phyloP scores from a whole-genome alignment of 371 early-diverging fungal genomes.

The Blastocladiella emersonii region DNA sequence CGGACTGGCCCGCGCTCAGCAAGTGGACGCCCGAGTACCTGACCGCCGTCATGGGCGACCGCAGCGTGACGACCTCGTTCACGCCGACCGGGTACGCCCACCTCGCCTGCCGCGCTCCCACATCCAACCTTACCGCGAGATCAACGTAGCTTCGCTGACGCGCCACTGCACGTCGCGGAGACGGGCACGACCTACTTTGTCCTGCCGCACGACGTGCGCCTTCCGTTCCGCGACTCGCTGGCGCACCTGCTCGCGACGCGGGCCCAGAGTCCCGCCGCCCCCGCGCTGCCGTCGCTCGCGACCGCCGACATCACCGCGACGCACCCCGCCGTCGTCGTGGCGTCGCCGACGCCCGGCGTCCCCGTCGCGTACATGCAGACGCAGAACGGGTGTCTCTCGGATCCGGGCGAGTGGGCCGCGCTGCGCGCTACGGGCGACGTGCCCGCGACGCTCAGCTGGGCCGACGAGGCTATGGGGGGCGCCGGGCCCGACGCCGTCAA shows the following conservation, averaged over 20 bases:
- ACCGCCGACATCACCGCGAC: neutral
- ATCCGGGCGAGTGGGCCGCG: constrained; percentile 9
- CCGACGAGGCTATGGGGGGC: constrained; percentile 37
- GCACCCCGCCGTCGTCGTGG: neutral
- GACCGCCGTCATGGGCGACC: constrained; percentile 23
- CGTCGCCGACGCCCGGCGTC: constrained; percentile 21
- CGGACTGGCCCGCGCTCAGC: constrained; percentile 43
- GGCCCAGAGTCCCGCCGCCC: neutral
- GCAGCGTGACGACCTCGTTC: constrained; percentile 40
- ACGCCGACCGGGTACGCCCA: constrained; percentile 2
- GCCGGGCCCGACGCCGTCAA: constrained; percentile 58
- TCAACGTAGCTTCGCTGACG: constrained; percentile 47
- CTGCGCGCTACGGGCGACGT: constrained; percentile 35
- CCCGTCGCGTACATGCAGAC: constrained; percentile 41
- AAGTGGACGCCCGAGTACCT: constrained; percentile 51
- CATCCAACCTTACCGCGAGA: no score
- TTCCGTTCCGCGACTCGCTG: constrained; percentile 41
- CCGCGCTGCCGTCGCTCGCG: constrained; percentile 3
- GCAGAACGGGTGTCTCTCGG: constrained; percentile 50
- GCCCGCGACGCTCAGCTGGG: constrained; percentile 42
- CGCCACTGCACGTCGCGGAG: constrained; percentile 40
- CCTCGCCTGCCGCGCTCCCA: neutral
- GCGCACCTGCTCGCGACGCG: constrained; percentile 11
- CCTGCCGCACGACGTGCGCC: constrained; percentile 44
- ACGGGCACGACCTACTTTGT: constrained; percentile 45